Evolutionary conservation across 129 eudicot species (phyloP).

Genomic region (Kitagawia praeruptora): DNA sequence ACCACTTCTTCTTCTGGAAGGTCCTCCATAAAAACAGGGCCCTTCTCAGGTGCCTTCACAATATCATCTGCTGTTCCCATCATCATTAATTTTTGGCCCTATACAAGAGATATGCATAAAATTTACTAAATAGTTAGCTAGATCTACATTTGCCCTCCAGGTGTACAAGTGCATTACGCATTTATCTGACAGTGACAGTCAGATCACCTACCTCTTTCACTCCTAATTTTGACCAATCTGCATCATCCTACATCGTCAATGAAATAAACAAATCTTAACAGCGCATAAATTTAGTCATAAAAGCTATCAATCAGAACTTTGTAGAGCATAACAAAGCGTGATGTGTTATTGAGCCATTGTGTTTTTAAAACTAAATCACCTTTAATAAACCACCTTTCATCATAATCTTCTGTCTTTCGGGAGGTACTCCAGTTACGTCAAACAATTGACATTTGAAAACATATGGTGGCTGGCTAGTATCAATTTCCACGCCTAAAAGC

Average conservation of each 20-base stretch:
- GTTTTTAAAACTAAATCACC: constrained; percentile 33
- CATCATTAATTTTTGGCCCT: constrained; percentile 98
- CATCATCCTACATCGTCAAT: constrained; percentile 58
- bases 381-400: constrained; percentile 88
- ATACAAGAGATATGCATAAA: constrained; percentile 13
- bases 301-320: not conserved
- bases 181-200: constrained; percentile 14
- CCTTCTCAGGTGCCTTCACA: constrained; percentile 95
- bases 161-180: constrained; percentile 3
- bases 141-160: not conserved
- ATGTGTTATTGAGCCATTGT: not conserved
- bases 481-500: constrained; percentile 73
- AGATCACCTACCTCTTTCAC: constrained; percentile 68
- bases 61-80: constrained; percentile 99
- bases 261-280: constrained; percentile 13
- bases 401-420: constrained; percentile 97
- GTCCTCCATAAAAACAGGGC: constrained; percentile 84
- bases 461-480: constrained; percentile 87
- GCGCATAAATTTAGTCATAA: not conserved
- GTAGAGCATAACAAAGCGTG: not conserved
- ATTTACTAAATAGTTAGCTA: not conserved
- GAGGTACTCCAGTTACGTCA: constrained; percentile 97
- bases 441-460: constrained; percentile 84
- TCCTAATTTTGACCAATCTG: constrained; percentile 91
- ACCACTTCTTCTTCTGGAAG: constrained; percentile 95